Evolutionary conservation across 495 filamentous ascomycete species (phyloP).

Genomic region (Penicillium atrosanguineum): DNA sequence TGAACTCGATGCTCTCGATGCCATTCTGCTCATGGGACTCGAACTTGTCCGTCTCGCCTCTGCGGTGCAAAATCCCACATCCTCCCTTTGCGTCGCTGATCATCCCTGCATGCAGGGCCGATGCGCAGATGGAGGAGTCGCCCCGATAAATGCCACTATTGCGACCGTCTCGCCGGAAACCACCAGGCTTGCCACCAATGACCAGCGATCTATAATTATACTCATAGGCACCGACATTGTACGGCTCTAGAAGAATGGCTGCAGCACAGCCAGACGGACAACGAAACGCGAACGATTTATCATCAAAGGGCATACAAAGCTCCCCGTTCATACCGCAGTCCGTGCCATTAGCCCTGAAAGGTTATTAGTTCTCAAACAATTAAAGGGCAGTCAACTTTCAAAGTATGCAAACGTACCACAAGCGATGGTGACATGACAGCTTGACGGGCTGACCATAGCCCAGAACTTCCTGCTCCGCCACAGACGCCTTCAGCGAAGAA

Average conservation of each 20-base stretch:
- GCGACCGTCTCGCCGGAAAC: slow-evolving; percentile 32
- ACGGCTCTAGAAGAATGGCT: slow-evolving; percentile 64
- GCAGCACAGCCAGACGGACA: slow-evolving; percentile 69
- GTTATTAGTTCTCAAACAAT: background rate
- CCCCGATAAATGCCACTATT: slow-evolving; percentile 60
- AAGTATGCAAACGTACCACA: slow-evolving; percentile 43
- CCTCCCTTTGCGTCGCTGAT: slow-evolving; percentile 63
- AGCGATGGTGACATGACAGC: slow-evolving; percentile 48
- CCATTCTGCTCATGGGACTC: slow-evolving; percentile 51
- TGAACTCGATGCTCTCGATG: slow-evolving; percentile 63
- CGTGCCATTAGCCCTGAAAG: slow-evolving; percentile 42
- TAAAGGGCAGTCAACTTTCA: background rate
- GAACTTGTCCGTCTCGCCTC: slow-evolving; percentile 59
- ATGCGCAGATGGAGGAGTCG: slow-evolving; percentile 73
- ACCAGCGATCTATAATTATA: slow-evolving; percentile 64
- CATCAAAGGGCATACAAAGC: slow-evolving; percentile 68
- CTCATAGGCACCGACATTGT: slow-evolving; percentile 65
- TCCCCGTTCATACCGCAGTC: slow-evolving; percentile 71
- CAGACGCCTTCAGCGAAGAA: slow-evolving; percentile 57
- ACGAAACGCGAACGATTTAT: slow-evolving; percentile 64
- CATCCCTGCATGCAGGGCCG: slow-evolving; percentile 72
- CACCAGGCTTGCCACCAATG: slow-evolving; percentile 57
- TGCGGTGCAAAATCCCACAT: slow-evolving; percentile 65
- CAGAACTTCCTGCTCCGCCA: slow-evolving; percentile 53
- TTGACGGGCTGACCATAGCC: slow-evolving; percentile 60